These are phyloP conservation scores for Dactylellina parvicollis DNA, from an alignment of 2,329 filamentous ascomycete genomes.

Conservation along the genomic window DNA sequence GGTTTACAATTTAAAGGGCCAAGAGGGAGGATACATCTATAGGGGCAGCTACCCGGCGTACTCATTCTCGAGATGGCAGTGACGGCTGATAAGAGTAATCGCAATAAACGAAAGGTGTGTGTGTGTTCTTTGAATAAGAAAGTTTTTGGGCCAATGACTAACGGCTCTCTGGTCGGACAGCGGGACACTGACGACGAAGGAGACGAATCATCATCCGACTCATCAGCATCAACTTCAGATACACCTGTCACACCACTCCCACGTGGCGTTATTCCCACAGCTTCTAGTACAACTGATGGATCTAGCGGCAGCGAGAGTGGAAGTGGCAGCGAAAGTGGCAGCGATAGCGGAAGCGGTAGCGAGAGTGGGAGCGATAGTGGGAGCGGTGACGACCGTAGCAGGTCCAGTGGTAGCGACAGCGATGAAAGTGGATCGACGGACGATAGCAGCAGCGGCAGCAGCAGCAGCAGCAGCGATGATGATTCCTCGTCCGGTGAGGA, in stretches of 20 bases:
- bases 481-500: constrained; percentile 34
- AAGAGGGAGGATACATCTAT: neutral
- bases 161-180: constrained; percentile 4
- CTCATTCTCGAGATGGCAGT: constrained; percentile 28
- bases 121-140: neutral
- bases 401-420: constrained; percentile 5
- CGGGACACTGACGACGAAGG: constrained; percentile 51
- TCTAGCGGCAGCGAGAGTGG: constrained; percentile 33
- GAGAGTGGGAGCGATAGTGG: neutral
- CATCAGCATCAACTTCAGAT: constrained; percentile 6
- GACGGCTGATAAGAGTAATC: constrained; percentile 25
- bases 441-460: constrained; percentile 18
- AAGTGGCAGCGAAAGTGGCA: constrained; percentile 36
- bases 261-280: constrained; percentile 5
- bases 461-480: constrained; percentile 34
- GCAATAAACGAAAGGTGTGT: constrained; percentile 52
- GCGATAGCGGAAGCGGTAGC: neutral
- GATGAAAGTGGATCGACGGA: constrained; percentile 35
- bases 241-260: constrained; percentile 34
- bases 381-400: neutral
- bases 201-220: constrained; percentile 34
- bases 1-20: neutral
- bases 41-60: neutral
- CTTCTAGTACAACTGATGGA: constrained; percentile 32
- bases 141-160: neutral